A percentile compares a stretch with the other conserved stretches of the same genome.
Evolutionary conservation across 805 yeast species (phyloP).

Genomic region (Groenewaldozyma salmanticensis): DNA sequence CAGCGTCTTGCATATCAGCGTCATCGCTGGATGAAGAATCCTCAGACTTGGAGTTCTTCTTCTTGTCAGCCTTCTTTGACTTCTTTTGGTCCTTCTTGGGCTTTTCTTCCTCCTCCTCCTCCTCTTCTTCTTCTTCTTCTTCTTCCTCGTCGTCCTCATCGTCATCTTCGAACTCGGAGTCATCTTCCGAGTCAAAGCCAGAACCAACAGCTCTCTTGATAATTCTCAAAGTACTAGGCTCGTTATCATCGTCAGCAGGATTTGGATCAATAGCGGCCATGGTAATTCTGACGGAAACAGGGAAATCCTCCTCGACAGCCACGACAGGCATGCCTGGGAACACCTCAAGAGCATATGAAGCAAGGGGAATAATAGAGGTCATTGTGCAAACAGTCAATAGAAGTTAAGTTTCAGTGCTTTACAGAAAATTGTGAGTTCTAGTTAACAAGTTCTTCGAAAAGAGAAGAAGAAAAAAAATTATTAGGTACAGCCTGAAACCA

Average conservation of each 20-base stretch:
- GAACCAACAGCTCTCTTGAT: constrained; percentile 52
- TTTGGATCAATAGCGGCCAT: constrained; percentile 91
- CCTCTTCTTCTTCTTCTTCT: constrained; percentile 30
- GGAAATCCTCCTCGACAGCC: constrained; percentile 77
- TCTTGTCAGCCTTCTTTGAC: constrained; percentile 34
- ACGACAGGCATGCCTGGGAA: constrained; percentile 82
- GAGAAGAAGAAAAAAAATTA: background rate
- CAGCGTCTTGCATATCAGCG: constrained; percentile 42
- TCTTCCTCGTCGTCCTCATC: constrained; percentile 28
- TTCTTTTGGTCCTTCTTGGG: constrained; percentile 40
- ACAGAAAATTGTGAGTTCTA: too few species aligned
- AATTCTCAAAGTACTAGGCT: constrained; percentile 81
- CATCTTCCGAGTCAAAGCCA: constrained; percentile 18
- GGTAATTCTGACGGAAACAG: constrained; percentile 80
- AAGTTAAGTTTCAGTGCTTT: background rate
- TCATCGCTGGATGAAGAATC: constrained; percentile 30
- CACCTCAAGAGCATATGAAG: constrained; percentile 77
- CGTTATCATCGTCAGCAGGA: constrained; percentile 45
- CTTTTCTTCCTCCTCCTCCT: constrained; percentile 32
- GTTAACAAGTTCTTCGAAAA: background rate
- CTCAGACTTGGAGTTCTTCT: constrained; percentile 28
- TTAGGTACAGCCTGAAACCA: too few species aligned
- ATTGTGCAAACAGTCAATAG: background rate
- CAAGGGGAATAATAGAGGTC: constrained; percentile 43
- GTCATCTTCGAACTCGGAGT: constrained; percentile 23